These are phyloP conservation scores for Taiozyma onychis DNA, from an alignment of 1,139 yeast genomes.

Conservation along the genomic window DNA sequence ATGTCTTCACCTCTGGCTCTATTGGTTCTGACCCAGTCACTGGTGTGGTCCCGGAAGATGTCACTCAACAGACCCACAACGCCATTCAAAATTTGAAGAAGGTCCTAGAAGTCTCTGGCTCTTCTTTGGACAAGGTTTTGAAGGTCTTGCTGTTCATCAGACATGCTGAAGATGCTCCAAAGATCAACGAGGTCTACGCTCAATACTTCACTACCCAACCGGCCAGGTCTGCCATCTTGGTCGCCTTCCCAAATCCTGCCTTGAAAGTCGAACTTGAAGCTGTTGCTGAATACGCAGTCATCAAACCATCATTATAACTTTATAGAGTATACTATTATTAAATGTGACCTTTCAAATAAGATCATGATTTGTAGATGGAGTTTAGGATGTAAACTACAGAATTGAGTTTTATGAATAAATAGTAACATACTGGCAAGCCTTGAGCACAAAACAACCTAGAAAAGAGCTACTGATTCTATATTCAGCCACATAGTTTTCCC, in stretches of 20 bases:
- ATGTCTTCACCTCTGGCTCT: conserved; percentile 46
- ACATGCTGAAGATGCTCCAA: conserved; percentile 38
- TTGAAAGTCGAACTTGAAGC: conserved; percentile 41
- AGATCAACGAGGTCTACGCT: conserved; percentile 43
- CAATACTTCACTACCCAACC: conserved; percentile 44
- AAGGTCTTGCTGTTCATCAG: conserved; percentile 48
- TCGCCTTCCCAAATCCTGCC: conserved; percentile 36
- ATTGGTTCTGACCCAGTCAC: conserved; percentile 35
- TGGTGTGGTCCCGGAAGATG: conserved; percentile 34
- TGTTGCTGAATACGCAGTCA: conserved; percentile 29
- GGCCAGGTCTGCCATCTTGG: conserved; percentile 51
- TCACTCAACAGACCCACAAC: conserved; percentile 40
- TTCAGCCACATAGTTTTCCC: no score
- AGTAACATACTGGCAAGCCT: no score
- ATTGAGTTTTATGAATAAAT: no score
- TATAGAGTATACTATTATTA: background rate
- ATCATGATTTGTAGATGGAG: no score
- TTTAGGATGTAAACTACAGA: no score
- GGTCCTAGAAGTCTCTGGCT: conserved; percentile 42
- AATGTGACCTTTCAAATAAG: no score
- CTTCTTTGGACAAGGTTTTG: conserved; percentile 43
- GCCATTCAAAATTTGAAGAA: conserved; percentile 41
- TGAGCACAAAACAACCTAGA: no score
- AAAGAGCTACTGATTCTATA: no score
- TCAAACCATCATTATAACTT: conserved; percentile 3